These are phyloP conservation scores for Dysphania ambrosioides DNA, from an alignment of 148 eudicot species.

Conservation along the genomic window DNA sequence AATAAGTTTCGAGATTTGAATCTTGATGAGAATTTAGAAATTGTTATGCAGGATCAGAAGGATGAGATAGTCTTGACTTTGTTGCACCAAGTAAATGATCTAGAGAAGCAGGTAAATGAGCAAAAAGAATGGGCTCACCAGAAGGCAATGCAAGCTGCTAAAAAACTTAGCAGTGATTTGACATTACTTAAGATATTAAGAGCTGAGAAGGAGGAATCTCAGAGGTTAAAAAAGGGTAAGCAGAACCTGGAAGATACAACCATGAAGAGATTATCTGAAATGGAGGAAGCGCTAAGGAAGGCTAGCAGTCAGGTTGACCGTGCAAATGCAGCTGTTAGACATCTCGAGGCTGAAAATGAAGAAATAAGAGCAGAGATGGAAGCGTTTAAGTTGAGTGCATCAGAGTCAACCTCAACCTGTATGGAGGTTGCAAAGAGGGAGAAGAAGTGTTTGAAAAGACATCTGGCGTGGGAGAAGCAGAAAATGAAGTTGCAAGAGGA, in stretches of 20 bases:
- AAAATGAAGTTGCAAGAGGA: constrained; percentile 82
- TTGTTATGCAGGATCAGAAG: constrained; percentile 69
- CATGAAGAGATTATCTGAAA: constrained; percentile 79
- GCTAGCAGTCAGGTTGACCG: constrained; percentile 94
- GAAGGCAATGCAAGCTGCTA: constrained; percentile 98
- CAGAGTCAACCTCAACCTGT: constrained; percentile 78
- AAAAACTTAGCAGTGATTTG: constrained; percentile 76
- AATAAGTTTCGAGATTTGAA: constrained; percentile 78
- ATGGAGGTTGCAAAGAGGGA: constrained; percentile 89
- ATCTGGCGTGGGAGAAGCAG: constrained; percentile 94
- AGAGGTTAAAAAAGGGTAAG: constrained; percentile 81
- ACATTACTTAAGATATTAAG: constrained; percentile 77
- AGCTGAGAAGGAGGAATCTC: constrained; percentile 94
- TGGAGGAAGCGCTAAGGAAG: constrained; percentile 87
- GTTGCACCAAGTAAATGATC: constrained; percentile 75
- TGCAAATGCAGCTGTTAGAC: constrained; percentile 81
- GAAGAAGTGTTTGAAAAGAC: constrained; percentile 81
- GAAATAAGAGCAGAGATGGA: constrained; percentile 98
- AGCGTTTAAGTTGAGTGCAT: constrained; percentile 91
- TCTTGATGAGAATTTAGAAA: constrained; percentile 71
- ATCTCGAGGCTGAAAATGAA: constrained; percentile 91
- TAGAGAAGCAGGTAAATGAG: constrained; percentile 84
- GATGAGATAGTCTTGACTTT: constrained; percentile 78
- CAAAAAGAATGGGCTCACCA: constrained; percentile 97
- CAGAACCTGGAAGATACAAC: constrained; percentile 82